A percentile compares a stretch with the other conserved stretches of the same genome.
phyloP scores from a whole-genome alignment of 225 moss, liverwort and hornwort species.

The Pseudoscleropodium purum region DNA sequence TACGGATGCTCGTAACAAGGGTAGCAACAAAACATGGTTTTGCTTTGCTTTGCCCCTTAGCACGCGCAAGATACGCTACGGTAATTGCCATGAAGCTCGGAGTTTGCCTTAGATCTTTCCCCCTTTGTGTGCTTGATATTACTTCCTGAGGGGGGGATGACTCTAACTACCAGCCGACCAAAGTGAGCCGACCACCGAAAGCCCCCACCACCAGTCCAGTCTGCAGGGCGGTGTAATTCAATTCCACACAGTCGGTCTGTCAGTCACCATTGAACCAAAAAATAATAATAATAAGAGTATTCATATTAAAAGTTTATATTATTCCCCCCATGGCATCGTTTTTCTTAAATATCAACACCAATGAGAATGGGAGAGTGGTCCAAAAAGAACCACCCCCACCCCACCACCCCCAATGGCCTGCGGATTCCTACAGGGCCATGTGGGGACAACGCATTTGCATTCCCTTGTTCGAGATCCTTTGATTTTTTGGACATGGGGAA shows the following conservation, averaged over 20 bases:
- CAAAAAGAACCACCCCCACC: not conserved
- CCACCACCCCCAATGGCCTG: too few species aligned
- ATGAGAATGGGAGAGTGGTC: not conserved
- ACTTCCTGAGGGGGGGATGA: not conserved
- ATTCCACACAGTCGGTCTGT: not conserved
- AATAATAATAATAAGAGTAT: too few species aligned
- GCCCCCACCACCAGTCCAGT: not conserved
- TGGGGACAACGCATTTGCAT: not conserved
- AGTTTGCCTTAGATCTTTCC: not conserved
- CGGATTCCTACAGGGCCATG: not conserved
- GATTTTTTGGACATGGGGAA: constrained; percentile 24
- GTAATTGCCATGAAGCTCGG: not conserved
- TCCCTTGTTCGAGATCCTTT: not conserved
- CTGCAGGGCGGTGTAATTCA: not conserved
- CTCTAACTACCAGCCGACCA: constrained; percentile 11
- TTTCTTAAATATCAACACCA: not conserved
- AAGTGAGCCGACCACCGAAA: constrained; percentile 7
- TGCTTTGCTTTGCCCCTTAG: too few species aligned
- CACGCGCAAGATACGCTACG: too few species aligned
- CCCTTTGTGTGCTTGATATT: not conserved
- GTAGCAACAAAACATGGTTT: too few species aligned
- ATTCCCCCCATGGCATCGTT: not conserved
- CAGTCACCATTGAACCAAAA: not conserved
- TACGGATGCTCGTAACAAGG: too few species aligned
- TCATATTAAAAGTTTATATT: too few species aligned